A percentile compares a stretch with the other conserved stretches of the same genome.
Evolutionary conservation across 1,139 yeast species (phyloP).

Genomic region (Blastobotrys aristatus): DNA sequence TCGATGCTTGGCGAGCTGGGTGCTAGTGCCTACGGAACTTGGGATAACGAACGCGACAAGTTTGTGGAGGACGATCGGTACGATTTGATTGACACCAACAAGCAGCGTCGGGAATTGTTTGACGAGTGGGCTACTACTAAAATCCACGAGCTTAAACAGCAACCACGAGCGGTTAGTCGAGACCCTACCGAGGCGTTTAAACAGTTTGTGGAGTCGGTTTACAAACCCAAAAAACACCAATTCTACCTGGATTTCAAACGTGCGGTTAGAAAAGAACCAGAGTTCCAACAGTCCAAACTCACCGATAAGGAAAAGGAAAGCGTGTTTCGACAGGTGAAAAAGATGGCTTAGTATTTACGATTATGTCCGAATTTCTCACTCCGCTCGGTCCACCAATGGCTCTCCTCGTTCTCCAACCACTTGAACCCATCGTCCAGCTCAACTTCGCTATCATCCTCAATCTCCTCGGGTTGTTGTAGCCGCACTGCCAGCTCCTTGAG

Average conservation of each 20-base stretch:
- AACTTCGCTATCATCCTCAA: conserved; percentile 25
- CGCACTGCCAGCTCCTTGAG: conserved; percentile 19
- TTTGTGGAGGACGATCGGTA: conserved; percentile 41
- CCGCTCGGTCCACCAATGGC: conserved; percentile 23
- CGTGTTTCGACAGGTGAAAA: conserved; percentile 14
- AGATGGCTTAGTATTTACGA: not conserved
- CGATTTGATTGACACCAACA: conserved; percentile 35
- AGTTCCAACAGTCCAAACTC: conserved; percentile 30
- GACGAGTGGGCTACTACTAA: conserved; percentile 40
- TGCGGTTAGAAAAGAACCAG: conserved; percentile 32
- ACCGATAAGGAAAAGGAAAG: conserved; percentile 31
- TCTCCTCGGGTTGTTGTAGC: conserved; percentile 25
- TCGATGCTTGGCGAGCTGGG: conserved; percentile 32
- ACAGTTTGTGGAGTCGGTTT: conserved; percentile 32
- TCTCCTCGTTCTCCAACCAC: conserved; percentile 17
- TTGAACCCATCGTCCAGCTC: conserved; percentile 19
- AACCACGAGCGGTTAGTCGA: not conserved
- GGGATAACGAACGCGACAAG: conserved; percentile 44
- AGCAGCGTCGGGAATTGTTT: conserved; percentile 37
- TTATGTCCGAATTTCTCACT: not conserved
- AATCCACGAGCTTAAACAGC: conserved; percentile 16
- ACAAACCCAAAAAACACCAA: conserved; percentile 28
- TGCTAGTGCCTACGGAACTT: conserved; percentile 43
- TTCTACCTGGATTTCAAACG: conserved; percentile 47
- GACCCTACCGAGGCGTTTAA: conserved; percentile 30